These are phyloP conservation scores for Spinellus fusiger DNA, from an alignment of 192 early-diverging fungal species.

Conservation along the genomic window DNA sequence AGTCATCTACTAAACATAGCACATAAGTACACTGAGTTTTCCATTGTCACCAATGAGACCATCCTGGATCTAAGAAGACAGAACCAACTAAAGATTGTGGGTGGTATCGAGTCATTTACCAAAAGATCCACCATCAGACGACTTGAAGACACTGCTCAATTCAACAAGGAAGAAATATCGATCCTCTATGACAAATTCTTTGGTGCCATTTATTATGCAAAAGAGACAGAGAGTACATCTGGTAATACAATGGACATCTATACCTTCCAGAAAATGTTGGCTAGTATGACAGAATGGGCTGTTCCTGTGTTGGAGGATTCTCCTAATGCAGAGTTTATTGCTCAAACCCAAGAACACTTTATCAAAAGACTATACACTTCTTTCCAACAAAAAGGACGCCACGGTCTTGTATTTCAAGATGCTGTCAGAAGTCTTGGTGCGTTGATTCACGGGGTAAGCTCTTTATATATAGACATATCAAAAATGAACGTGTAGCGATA, in stretches of 20 bases:
- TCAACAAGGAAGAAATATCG: conserved; percentile 70
- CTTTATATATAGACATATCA: background rate
- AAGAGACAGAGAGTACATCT: conserved; percentile 8
- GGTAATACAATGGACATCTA: conserved; percentile 39
- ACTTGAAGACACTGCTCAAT: conserved; percentile 56
- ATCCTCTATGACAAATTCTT: conserved; percentile 75
- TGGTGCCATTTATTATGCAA: conserved; percentile 56
- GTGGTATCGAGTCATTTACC: conserved; percentile 73
- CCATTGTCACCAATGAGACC: conserved; percentile 57
- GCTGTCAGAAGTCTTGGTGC: conserved; percentile 68
- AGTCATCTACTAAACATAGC: background rate
- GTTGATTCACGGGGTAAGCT: conserved; percentile 33
- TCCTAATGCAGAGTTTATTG: background rate
- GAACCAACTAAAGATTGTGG: conserved; percentile 74
- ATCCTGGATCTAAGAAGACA: conserved; percentile 65
- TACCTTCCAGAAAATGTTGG: conserved; percentile 59
- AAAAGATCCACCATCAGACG: conserved; percentile 71
- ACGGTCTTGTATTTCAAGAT: conserved; percentile 50
- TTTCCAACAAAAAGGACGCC: conserved; percentile 16
- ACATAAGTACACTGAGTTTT: conserved; percentile 70
- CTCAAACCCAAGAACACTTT: conserved; percentile 1
- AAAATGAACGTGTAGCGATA: background rate
- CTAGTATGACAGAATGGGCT: conserved; percentile 47
- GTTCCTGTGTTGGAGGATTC: background rate
- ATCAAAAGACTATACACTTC: conserved; percentile 17